These are phyloP conservation scores for Gamsiella multidivaricata DNA, from an alignment of 192 early-diverging fungal genomes.

Conservation along the genomic window DNA sequence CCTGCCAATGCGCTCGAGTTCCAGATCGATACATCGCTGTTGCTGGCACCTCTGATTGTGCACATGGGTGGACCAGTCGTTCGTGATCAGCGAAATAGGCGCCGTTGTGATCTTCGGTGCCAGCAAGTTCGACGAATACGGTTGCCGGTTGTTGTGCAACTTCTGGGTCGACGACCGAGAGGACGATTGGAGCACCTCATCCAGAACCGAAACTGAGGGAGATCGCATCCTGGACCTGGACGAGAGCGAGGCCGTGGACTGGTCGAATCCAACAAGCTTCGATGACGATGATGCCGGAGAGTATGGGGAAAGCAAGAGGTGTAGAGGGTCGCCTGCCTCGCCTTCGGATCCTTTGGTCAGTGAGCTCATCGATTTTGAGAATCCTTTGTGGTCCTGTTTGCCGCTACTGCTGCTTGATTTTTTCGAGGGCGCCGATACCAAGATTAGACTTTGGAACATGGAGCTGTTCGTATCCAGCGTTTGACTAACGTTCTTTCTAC, in stretches of 20 bases:
- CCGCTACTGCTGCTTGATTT: not conserved
- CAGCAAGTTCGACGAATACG: not conserved
- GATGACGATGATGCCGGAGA: too few relatives aligned
- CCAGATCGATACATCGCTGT: slow-evolving; percentile 8
- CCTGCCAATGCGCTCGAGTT: too few relatives aligned
- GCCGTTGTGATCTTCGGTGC: not conserved
- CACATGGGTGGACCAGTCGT: not conserved
- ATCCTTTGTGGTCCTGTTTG: slow-evolving; percentile 2
- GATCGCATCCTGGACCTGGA: slow-evolving; percentile 4
- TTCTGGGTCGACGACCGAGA: too few relatives aligned
- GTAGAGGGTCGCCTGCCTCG: not conserved
- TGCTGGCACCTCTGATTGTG: not conserved
- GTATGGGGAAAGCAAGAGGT: too few relatives aligned
- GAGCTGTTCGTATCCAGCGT: slow-evolving; percentile 11
- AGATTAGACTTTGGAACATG: slow-evolving; percentile 9
- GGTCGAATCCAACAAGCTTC: too few relatives aligned
- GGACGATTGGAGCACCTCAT: not conserved
- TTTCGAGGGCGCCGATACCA: slow-evolving; percentile 17
- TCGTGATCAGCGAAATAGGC: not conserved
- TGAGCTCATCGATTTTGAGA: slow-evolving; percentile 18
- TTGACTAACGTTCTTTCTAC: not conserved
- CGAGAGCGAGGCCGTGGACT: too few relatives aligned
- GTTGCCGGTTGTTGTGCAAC: too few relatives aligned
- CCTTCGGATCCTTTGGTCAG: slow-evolving; percentile 2
- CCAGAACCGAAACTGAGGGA: slow-evolving; percentile 3